These are phyloP conservation scores for Babesia bovis DNA, from an alignment of 169 alveolate species.

Conservation along the genomic window DNA sequence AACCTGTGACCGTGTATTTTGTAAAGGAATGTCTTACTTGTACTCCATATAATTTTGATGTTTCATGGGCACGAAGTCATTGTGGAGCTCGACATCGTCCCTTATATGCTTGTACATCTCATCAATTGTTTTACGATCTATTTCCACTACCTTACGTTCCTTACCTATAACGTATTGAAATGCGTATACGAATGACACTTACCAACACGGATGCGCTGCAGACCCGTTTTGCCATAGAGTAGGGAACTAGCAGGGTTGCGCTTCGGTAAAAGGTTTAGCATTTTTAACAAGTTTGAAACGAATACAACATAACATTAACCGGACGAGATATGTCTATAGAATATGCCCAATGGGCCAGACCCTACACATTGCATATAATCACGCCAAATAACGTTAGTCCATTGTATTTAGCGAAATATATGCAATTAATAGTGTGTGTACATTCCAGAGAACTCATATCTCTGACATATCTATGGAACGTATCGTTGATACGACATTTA, in stretches of 20 bases:
- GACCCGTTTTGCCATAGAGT: slow-evolving; percentile 64
- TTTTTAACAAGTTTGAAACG: too few relatives aligned
- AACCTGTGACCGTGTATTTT: slow-evolving; percentile 18
- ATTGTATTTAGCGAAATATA: neutral
- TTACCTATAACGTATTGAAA: slow-evolving; percentile 28
- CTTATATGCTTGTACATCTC: slow-evolving; percentile 49
- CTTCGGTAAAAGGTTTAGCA: slow-evolving; percentile 66
- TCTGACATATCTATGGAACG: too few relatives aligned
- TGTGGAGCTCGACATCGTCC: slow-evolving; percentile 63
- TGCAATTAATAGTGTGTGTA: too few relatives aligned
- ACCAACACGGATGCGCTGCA: slow-evolving; percentile 68
- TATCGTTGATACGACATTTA: too few relatives aligned
- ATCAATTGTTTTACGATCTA: slow-evolving; percentile 45
- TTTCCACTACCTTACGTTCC: slow-evolving; percentile 48
- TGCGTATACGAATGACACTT: neutral
- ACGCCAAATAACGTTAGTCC: neutral
- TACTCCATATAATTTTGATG: slow-evolving; percentile 65
- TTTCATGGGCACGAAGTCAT: slow-evolving; percentile 61
- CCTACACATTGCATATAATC: neutral
- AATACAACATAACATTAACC: too few relatives aligned
- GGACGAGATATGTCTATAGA: too few relatives aligned
- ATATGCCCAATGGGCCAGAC: neutral
- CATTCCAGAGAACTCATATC: too few relatives aligned
- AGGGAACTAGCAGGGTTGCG: slow-evolving; percentile 56
- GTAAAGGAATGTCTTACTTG: slow-evolving; percentile 24